Evolutionary conservation across 257 asterid species (phyloP).

Genomic region (Nicotiana paniculata): DNA sequence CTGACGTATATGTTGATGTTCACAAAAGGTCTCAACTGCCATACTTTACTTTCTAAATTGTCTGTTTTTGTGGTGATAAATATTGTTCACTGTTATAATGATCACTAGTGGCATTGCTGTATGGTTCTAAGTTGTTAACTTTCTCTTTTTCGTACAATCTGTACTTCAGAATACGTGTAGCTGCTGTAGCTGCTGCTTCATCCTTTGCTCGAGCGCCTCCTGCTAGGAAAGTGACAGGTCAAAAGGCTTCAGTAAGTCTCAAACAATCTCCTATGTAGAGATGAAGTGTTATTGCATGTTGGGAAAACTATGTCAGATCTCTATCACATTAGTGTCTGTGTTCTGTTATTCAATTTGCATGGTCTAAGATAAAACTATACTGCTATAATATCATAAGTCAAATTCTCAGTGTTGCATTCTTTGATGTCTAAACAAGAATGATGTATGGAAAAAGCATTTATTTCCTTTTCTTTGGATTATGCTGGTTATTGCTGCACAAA

Average conservation of each 20-base stretch:
- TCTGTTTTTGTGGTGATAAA: neutral
- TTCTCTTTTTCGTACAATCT: constrained; percentile 6
- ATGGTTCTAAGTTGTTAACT: neutral
- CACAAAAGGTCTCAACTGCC: constrained; percentile 63
- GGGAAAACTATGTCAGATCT: neutral
- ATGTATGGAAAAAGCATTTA: neutral
- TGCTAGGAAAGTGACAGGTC: constrained; percentile 31
- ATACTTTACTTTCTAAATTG: neutral
- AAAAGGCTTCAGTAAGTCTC: constrained; percentile 39
- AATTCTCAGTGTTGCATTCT: neutral
- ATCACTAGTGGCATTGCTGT: neutral
- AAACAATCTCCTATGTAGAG: neutral
- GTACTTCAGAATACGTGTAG: constrained; percentile 78
- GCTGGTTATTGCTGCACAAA: neutral
- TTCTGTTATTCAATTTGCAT: neutral
- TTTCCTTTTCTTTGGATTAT: neutral
- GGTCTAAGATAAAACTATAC: neutral
- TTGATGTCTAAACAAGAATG: neutral
- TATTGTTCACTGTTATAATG: neutral
- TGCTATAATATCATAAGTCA: neutral
- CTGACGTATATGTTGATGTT: constrained; percentile 84
- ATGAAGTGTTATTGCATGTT: constrained; percentile 2
- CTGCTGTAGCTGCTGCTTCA: constrained; percentile 94
- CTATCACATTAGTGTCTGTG: neutral
- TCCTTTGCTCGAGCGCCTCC: constrained; percentile 85